phyloP scores from a whole-genome alignment of 2,329 filamentous ascomycete species.

The Zasmidium angulare region DNA sequence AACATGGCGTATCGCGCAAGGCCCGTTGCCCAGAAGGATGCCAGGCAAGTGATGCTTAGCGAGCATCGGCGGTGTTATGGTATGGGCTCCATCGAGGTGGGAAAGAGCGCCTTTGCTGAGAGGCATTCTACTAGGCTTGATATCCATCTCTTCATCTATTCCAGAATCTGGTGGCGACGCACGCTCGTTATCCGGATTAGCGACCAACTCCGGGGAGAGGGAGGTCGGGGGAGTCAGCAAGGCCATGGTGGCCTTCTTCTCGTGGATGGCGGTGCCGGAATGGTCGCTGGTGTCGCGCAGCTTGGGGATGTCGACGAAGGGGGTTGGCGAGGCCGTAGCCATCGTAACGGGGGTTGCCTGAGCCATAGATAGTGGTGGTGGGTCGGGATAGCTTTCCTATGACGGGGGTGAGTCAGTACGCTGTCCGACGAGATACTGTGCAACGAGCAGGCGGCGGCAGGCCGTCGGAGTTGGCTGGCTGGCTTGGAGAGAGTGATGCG shows the following conservation, averaged over 20 bases:
- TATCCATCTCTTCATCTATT: slow-evolving; percentile 82
- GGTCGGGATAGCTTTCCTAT: slow-evolving; percentile 36
- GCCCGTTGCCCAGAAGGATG: slow-evolving; percentile 85
- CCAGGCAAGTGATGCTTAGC: slow-evolving; percentile 87
- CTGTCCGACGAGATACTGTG: slow-evolving; percentile 7
- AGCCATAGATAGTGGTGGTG: slow-evolving; percentile 32
- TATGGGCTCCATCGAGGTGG: slow-evolving; percentile 68
- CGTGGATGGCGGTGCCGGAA: slow-evolving; percentile 29
- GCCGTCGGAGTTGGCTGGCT: neutral
- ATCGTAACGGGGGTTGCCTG: slow-evolving; percentile 31
- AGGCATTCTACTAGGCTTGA: slow-evolving; percentile 32
- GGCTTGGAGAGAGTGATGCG: slow-evolving; percentile 21
- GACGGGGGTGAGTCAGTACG: slow-evolving; percentile 29
- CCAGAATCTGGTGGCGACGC: slow-evolving; percentile 47
- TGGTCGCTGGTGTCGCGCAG: slow-evolving; percentile 24
- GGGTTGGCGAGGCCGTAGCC: slow-evolving; percentile 34
- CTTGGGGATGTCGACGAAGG: slow-evolving; percentile 31
- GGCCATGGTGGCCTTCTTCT: slow-evolving; percentile 40
- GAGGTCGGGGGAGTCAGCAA: slow-evolving; percentile 76
- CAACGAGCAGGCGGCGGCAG: slow-evolving; percentile 13
- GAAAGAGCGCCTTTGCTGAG: slow-evolving; percentile 54
- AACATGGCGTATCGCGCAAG: slow-evolving; percentile 89
- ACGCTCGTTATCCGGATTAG: slow-evolving; percentile 70
- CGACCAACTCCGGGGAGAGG: slow-evolving; percentile 82
- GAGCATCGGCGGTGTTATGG: slow-evolving; percentile 81